phyloP scores from a whole-genome alignment of 805 yeast genomes.

The Ogataea wickerhamii region DNA sequence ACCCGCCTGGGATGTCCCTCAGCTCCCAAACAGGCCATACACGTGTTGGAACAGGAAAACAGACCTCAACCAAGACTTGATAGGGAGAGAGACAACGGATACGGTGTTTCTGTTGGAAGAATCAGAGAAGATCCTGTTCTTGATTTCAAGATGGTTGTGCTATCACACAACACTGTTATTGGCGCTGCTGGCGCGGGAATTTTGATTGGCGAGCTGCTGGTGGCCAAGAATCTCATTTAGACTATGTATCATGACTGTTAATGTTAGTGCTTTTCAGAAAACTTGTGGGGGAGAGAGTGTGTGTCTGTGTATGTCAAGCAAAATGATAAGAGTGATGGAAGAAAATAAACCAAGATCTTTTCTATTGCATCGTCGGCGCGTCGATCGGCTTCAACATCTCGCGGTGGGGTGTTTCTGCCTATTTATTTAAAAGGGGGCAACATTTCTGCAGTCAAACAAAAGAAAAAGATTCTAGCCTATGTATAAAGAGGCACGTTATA shows the following conservation, averaged over 20 bases:
- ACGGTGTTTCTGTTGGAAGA: slow-evolving; percentile 93
- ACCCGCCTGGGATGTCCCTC: slow-evolving; percentile 75
- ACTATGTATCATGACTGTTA: too few species aligned
- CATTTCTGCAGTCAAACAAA: slow-evolving; percentile 1
- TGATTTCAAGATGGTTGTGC: slow-evolving; percentile 94
- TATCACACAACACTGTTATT: slow-evolving; percentile 94
- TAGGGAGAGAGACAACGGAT: slow-evolving; percentile 91
- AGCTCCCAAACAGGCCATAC: slow-evolving; percentile 90
- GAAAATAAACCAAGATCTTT: too few species aligned
- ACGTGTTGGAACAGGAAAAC: slow-evolving; percentile 84
- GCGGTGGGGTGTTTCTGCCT: neutral
- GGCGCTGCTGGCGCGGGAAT: slow-evolving; percentile 99
- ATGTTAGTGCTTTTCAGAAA: too few species aligned
- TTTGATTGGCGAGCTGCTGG: slow-evolving; percentile 86
- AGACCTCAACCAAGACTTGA: slow-evolving; percentile 98
- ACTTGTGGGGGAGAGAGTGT: too few species aligned
- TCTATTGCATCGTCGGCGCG: slow-evolving; percentile 1
- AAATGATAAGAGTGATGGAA: too few species aligned
- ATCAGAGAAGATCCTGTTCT: slow-evolving; percentile 89
- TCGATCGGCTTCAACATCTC: neutral
- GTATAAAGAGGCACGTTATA: neutral
- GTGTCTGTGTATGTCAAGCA: too few species aligned
- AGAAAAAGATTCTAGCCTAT: neutral
- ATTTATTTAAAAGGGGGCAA: slow-evolving; percentile 1
- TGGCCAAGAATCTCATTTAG: slow-evolving; percentile 71